phyloP scores from a whole-genome alignment of 805 yeast genomes.

The Dipodascopsis uninucleata region DNA sequence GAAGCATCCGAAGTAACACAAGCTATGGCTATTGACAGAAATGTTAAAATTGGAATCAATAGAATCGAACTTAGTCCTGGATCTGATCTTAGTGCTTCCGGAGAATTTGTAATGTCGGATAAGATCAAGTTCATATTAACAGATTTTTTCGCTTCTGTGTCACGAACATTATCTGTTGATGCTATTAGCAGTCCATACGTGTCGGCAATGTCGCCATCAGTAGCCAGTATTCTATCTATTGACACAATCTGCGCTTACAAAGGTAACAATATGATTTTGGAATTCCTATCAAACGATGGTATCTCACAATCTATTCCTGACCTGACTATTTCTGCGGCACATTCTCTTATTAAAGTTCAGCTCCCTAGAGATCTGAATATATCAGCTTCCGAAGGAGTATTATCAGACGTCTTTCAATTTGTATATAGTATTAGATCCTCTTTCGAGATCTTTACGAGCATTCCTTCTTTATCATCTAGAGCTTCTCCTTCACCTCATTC shows the following conservation, averaged over 20 bases:
- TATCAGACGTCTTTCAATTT: too few species aligned
- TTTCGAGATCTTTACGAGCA: too few species aligned
- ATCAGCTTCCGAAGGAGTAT: too few species aligned
- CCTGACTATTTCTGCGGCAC: conserved; percentile 3
- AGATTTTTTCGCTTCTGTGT: conserved; percentile 9
- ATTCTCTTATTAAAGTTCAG: background rate
- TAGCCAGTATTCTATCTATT: conserved; percentile 5
- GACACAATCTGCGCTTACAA: conserved; percentile 12
- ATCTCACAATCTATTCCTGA: conserved; percentile 9
- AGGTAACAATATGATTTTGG: conserved; percentile 6
- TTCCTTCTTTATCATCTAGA: too few species aligned
- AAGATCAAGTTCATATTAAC: conserved; percentile 4
- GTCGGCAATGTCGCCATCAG: conserved; percentile 5
- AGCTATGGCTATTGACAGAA: conserved; percentile 1
- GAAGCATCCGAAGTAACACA: background rate
- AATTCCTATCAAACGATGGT: conserved; percentile 1
- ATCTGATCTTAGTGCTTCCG: conserved; percentile 6
- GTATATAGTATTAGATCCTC: too few species aligned
- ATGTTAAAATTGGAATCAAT: conserved; percentile 10
- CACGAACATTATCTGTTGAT: conserved; percentile 15
- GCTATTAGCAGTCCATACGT: conserved; percentile 12
- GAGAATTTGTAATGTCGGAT: conserved; percentile 4
- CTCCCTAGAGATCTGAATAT: conserved; percentile 12
- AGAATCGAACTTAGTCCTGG: conserved; percentile 11
- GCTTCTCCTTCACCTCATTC: too few species aligned